These are phyloP conservation scores for Sordariomycetes sp. DNA, from an alignment of 2,329 filamentous ascomycete species.

Conservation along the genomic window DNA sequence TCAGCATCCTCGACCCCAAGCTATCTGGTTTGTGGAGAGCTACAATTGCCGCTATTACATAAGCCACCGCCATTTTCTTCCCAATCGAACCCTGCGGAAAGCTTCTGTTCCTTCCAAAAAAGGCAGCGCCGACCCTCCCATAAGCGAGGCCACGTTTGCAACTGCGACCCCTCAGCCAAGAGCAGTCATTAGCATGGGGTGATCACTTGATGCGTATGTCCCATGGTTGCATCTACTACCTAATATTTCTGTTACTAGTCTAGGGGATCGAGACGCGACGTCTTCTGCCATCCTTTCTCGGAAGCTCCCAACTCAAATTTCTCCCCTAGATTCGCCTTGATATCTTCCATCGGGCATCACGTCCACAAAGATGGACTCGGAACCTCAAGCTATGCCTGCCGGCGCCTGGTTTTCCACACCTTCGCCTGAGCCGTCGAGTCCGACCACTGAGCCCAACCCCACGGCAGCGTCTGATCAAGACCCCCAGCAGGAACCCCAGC, in stretches of 20 bases:
- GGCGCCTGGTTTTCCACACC: background rate
- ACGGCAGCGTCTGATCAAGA: background rate
- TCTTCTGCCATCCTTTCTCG: background rate
- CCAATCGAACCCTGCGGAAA: background rate
- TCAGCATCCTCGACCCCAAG: no score
- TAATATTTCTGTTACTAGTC: background rate
- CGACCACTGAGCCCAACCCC: background rate
- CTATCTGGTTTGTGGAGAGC: no score
- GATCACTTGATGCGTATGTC: background rate
- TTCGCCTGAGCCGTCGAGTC: background rate
- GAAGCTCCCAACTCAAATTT: background rate
- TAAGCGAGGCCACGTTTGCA: background rate
- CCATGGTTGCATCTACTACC: background rate
- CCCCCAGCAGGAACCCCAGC: background rate
- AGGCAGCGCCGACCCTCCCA: background rate
- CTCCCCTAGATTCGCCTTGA: background rate
- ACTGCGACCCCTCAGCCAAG: background rate
- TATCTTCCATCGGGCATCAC: background rate
- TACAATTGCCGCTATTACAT: background rate
- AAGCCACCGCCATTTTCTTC: background rate
- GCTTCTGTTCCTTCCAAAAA: background rate
- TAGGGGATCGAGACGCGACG: background rate
- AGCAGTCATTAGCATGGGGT: background rate
- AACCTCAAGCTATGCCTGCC: background rate
- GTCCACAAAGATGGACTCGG: background rate